Evolutionary conservation across 2,329 filamentous ascomycete genomes (phyloP), one percentile per base, ranked within the genome.

Genomic region (Aspergillus arachidicola): DNA sequence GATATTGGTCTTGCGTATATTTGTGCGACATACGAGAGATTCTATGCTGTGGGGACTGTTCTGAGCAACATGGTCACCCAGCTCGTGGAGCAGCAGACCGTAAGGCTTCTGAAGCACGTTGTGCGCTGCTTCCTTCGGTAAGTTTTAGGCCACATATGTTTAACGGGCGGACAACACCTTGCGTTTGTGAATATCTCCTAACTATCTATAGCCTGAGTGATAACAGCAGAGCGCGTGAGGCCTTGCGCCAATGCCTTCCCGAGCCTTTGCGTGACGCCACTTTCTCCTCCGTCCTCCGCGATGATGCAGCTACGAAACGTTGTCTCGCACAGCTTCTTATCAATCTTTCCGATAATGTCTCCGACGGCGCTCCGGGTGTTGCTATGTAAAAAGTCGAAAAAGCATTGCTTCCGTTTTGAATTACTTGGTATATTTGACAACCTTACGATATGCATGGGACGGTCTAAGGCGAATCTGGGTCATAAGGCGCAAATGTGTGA

Each of bases 61-160:
- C 83, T 99, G 45, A 97, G 93, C 82, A 99, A 98, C 76, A 99
- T 99, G 95, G 95, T 99, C 62, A 93, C 91, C 59, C 94, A 98
- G 81, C 86, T 99, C 43, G 95, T 98, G 45, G 95, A 99, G 79
- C 94, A 97, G 75, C 95, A 99, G 81, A 99, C 95, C 1, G 95
- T 96, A 34, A 87, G 95, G 58, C 85, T 99, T 54, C 87, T 99
- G 28, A 99, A 99, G 86, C 95, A 99, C 76, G 95, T 99, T 62
- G 95, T 99, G 38, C 86, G 95, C 70, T 99, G 95, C 81, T 99
- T 99, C 79, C 86, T 99, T 75, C 88, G 95, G 93, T 96, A 83
- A 71, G 88, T 81, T 26, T 6, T 30, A 32, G 32, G 45, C 26
- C 48, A 11, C 30, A 12, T n/a, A 21, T 34, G 28, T 6, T 23